Evolutionary conservation across 129 eudicot species (phyloP).

Genomic region (Chrysanthemum seticuspe): DNA sequence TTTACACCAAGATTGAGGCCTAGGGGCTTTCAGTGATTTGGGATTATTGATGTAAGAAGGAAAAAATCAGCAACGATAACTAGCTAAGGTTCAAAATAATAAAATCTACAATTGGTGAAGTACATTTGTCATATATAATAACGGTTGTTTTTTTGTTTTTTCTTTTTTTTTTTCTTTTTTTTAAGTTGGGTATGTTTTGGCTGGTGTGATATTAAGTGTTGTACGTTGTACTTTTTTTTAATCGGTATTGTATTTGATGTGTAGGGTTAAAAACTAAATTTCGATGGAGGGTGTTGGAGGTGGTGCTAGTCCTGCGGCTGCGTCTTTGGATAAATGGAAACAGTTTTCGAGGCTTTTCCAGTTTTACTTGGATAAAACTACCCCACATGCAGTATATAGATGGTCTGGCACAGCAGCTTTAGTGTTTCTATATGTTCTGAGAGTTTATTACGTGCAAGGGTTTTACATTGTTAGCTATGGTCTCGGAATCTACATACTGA

Average conservation of each 20-base stretch:
- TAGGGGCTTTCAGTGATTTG: no score
- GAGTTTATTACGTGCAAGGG: conserved; percentile 71
- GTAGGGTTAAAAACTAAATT: conserved; percentile 38
- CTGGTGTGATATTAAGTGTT: neutral
- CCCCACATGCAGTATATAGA: conserved; percentile 70
- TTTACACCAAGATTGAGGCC: no score
- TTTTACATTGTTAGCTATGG: conserved; percentile 86
- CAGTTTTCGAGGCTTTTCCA: conserved; percentile 63
- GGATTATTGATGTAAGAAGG: neutral
- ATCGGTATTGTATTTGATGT: conserved; percentile 24
- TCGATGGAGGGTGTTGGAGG: conserved; percentile 74
- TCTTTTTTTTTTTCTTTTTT: no score
- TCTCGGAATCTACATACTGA: conserved; percentile 79
- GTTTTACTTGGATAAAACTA: conserved; percentile 74
- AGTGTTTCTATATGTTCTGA: conserved; percentile 50
- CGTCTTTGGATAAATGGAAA: conserved; percentile 63
- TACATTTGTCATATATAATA: neutral
- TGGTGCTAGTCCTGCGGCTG: conserved; percentile 45
- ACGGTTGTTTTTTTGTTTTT: neutral
- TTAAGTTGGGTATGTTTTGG: neutral
- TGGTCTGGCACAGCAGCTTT: conserved; percentile 72
- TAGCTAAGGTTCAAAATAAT: neutral
- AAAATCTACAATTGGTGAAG: neutral
- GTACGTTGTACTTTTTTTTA: neutral
- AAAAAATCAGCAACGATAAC: neutral